These are phyloP conservation scores for Prunus dulcis DNA, from an alignment of 306 rosid species.

Conservation along the genomic window DNA sequence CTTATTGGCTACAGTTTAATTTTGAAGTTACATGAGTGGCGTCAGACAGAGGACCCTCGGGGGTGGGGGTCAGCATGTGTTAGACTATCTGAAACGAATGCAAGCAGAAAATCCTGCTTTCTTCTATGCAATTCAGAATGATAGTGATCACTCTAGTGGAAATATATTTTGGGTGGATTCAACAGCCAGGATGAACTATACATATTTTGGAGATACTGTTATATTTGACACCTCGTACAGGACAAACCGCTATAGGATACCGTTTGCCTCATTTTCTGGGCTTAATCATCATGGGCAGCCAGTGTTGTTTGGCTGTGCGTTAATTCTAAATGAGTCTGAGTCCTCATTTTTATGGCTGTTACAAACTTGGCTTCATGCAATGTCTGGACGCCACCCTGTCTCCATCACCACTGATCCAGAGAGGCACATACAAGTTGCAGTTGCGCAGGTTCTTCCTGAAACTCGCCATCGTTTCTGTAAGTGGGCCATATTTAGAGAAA, in stretches of 20 bases:
- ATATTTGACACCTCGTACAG: constrained; percentile 65
- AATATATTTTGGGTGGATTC: constrained; percentile 86
- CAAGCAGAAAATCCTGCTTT: constrained; percentile 77
- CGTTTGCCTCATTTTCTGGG: constrained; percentile 70
- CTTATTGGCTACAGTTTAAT: constrained; percentile 10
- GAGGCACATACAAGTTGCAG: constrained; percentile 58
- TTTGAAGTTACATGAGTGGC: constrained; percentile 53
- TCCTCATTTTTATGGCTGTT: constrained; percentile 67
- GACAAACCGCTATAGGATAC: constrained; percentile 48
- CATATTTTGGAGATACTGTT: constrained; percentile 78
- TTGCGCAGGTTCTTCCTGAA: constrained; percentile 62
- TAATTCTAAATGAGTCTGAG: constrained; percentile 64
- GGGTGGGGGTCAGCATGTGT: constrained; percentile 65
- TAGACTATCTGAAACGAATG: constrained; percentile 81
- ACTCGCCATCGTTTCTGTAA: constrained; percentile 69
- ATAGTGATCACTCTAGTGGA: constrained; percentile 47
- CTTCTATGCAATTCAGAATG: constrained; percentile 66
- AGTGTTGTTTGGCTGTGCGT: constrained; percentile 73
- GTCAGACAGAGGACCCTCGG: constrained; percentile 61
- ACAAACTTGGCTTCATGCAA: constrained; percentile 75
- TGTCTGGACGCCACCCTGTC: constrained; percentile 65
- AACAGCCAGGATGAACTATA: constrained; percentile 57
- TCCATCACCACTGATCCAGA: constrained; percentile 77
- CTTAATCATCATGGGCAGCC: constrained; percentile 83
- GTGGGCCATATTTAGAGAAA: constrained; percentile 64